Conservation (phyloP, 1,284 basidiomycete genomes). For the Boletellus sp. region DNA sequence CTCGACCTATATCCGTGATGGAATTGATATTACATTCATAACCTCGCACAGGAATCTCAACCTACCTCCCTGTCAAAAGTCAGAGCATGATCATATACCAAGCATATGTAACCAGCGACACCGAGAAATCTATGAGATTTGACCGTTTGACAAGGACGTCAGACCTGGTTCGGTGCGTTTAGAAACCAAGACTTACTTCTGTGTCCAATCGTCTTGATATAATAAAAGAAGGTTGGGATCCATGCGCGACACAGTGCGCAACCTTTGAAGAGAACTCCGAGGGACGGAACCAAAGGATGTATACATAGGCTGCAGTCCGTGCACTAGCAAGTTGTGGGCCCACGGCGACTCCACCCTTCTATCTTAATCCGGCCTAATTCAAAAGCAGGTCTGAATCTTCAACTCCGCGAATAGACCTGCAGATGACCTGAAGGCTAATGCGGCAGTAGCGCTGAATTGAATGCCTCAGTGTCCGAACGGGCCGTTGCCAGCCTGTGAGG, state of each 20-base stretch:
- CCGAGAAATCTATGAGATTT: background rate
- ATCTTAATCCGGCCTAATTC: too few species aligned
- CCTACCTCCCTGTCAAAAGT: background rate
- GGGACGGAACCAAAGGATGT: too few species aligned
- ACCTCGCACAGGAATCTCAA: background rate
- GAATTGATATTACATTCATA: background rate
- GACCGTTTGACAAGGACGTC: background rate
- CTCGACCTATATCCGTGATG: background rate
- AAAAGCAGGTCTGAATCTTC: too few species aligned
- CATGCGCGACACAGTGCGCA: background rate
- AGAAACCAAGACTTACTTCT: background rate
- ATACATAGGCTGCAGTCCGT: too few species aligned
- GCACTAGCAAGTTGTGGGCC: too few species aligned
- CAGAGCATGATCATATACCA: background rate
- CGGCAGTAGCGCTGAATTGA: too few species aligned
- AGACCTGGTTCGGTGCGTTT: too few species aligned
- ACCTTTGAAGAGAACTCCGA: too few species aligned
- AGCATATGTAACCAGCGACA: background rate
- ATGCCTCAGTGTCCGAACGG: too few species aligned
- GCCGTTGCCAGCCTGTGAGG: too few species aligned
- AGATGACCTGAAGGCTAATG: too few species aligned
- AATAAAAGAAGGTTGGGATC: background rate
- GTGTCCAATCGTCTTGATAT: background rate
- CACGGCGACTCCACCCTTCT: slow-evolving; percentile 1
- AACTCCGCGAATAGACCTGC: too few species aligned